phyloP scores from a whole-genome alignment of 2,329 filamentous ascomycete species.

The Aspergillus luchuensis region DNA sequence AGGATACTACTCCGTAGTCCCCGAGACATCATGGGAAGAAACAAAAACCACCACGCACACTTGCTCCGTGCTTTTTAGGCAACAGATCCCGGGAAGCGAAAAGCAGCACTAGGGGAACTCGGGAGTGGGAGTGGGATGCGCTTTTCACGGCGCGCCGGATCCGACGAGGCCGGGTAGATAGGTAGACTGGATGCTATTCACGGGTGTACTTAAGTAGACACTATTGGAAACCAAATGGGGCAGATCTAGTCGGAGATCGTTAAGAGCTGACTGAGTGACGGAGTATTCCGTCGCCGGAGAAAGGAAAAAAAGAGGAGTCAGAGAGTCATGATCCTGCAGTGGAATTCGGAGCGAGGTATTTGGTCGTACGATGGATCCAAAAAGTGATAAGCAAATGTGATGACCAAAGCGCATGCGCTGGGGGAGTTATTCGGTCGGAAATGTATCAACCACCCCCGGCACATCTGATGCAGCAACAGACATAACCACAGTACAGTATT shows the following conservation, averaged over 20 bases:
- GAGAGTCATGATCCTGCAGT: background rate
- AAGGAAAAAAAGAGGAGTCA: no score
- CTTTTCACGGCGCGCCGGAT: background rate
- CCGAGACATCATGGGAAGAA: background rate
- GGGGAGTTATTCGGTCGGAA: background rate
- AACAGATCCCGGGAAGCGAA: background rate
- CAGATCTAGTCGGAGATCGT: conserved; percentile 5
- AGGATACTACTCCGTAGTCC: background rate
- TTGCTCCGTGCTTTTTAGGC: background rate
- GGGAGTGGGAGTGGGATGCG: background rate
- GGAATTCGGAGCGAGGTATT: background rate
- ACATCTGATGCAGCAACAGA: background rate
- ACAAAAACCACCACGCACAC: background rate
- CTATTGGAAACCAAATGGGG: conserved; percentile 8
- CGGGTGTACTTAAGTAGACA: background rate
- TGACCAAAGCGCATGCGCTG: background rate
- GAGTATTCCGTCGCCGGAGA: background rate
- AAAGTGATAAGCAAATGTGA: background rate
- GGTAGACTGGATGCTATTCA: background rate
- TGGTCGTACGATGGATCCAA: background rate
- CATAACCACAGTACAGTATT: no score
- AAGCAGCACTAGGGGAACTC: background rate
- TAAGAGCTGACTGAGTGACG: background rate
- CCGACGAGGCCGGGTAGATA: conserved; percentile 1
- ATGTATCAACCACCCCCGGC: background rate